phyloP scores from a whole-genome alignment of 2,329 filamentous ascomycete genomes.

The Colletotrichum musae region DNA sequence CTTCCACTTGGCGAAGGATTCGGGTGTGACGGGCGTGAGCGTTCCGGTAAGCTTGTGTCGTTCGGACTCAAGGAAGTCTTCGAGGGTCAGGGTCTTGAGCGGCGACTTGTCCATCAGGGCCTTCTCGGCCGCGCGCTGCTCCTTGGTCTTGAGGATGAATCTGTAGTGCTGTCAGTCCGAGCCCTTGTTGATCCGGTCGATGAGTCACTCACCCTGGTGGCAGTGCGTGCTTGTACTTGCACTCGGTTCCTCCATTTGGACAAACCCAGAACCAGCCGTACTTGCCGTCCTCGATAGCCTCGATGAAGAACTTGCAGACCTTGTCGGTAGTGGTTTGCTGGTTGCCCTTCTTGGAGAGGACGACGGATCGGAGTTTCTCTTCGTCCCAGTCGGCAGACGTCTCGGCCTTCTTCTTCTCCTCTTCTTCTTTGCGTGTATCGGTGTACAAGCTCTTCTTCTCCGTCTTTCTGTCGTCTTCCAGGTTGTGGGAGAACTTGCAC shows the following conservation, averaged over 20 bases:
- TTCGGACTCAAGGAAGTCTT: conserved; percentile 97
- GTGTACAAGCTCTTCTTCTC: conserved; percentile 94
- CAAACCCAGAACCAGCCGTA: conserved; percentile 99
- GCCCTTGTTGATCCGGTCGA: background rate
- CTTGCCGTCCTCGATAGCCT: conserved; percentile 97
- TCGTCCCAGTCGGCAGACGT: conserved; percentile 98
- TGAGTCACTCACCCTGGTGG: conserved; percentile 83
- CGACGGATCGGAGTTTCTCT: conserved; percentile 91
- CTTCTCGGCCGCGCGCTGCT: conserved; percentile 95
- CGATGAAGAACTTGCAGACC: conserved; percentile 98
- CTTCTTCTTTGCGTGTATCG: conserved; percentile 82
- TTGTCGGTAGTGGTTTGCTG: conserved; percentile 96
- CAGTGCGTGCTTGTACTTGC: conserved; percentile 97
- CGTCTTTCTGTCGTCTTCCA: conserved; percentile 89
- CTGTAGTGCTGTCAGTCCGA: conserved; percentile 59
- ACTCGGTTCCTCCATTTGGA: conserved; percentile 96
- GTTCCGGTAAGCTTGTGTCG: conserved; percentile 93
- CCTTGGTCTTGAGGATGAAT: conserved; percentile 97
- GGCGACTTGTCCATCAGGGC: conserved; percentile 96
- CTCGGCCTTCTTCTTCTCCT: conserved; percentile 87
- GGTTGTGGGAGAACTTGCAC: conserved; percentile 98
- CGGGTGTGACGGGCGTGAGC: conserved; percentile 92
- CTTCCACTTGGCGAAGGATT: conserved; percentile 98
- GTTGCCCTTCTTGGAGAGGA: conserved; percentile 97
- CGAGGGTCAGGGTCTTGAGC: conserved; percentile 91